Evolutionary conservation across 768 basidiomycete genomes (phyloP).

Genomic region (Lactarius pseudohatsudake): DNA sequence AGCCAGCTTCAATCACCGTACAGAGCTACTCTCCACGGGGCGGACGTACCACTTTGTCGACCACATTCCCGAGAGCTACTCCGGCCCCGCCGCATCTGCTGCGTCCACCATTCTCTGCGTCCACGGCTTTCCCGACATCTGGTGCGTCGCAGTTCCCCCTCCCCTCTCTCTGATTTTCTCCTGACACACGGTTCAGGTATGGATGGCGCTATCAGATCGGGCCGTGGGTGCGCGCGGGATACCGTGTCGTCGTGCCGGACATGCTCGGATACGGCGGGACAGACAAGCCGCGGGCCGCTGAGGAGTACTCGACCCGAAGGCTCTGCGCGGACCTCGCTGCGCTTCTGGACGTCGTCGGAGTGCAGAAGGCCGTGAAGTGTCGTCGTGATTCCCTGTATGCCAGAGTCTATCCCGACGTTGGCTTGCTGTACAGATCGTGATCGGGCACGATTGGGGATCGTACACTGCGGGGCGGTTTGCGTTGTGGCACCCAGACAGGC

Average conservation of each 20-base stretch:
- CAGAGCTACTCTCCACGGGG: slow-evolving; percentile 54
- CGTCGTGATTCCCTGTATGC: not conserved
- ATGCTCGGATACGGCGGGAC: slow-evolving; percentile 49
- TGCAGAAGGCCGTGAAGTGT: slow-evolving; percentile 33
- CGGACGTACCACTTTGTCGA: slow-evolving; percentile 72
- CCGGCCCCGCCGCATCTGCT: slow-evolving; percentile 30
- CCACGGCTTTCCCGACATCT: slow-evolving; percentile 78
- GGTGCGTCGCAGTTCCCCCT: slow-evolving; percentile 32
- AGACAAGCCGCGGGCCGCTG: slow-evolving; percentile 40
- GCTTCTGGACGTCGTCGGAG: slow-evolving; percentile 36
- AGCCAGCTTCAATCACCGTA: slow-evolving; percentile 52
- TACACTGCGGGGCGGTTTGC: slow-evolving; percentile 64
- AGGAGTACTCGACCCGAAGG: slow-evolving; percentile 32
- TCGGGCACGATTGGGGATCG: slow-evolving; percentile 85
- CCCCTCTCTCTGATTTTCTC: not conserved
- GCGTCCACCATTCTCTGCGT: slow-evolving; percentile 61
- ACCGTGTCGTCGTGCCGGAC: slow-evolving; percentile 48
- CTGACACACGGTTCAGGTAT: slow-evolving; percentile 1
- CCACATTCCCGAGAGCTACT: slow-evolving; percentile 50
- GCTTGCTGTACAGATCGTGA: slow-evolving; percentile 48
- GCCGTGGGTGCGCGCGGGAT: slow-evolving; percentile 42
- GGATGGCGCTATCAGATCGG: slow-evolving; percentile 45
- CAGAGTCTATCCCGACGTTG: not conserved
- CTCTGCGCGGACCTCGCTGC: slow-evolving; percentile 38
- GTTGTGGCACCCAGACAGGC: slow-evolving; percentile 66